phyloP scores from a whole-genome alignment of 345 rosid species.

The Firmiana major region DNA sequence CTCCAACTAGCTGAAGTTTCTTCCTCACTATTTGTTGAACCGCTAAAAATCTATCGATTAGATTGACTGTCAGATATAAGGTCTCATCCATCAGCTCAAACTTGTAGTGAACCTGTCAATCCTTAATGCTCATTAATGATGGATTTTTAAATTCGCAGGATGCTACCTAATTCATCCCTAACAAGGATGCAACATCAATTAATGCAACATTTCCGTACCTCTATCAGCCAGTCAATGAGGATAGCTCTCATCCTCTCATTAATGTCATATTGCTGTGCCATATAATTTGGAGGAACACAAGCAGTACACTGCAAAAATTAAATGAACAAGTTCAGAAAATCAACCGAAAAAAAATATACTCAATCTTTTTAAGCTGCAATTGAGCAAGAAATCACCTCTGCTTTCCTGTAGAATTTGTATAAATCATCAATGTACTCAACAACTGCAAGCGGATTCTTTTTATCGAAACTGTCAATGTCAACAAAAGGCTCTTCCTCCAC shows the following conservation, averaged over 20 bases:
- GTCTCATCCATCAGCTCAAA: constrained; percentile 98
- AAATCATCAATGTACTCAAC: constrained; percentile 79
- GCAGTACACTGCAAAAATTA: constrained; percentile 45
- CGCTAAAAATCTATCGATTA: constrained; percentile 83
- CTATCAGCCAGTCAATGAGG: constrained; percentile 89
- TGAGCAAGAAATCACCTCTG: constrained; percentile 52
- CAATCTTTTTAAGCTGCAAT: background rate
- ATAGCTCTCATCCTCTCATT: constrained; percentile 95
- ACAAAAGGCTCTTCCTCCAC: constrained; percentile 42
- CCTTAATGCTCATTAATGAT: constrained; percentile 10
- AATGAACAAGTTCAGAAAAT: constrained; percentile 4
- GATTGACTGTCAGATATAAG: constrained; percentile 81
- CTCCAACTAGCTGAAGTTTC: constrained; percentile 94
- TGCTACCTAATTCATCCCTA: background rate
- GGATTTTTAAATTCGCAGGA: background rate
- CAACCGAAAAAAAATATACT: background rate
- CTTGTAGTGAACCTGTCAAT: constrained; percentile 92
- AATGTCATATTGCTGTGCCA: constrained; percentile 69
- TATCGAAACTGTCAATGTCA: constrained; percentile 75
- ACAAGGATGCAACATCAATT: background rate
- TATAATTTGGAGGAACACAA: constrained; percentile 58
- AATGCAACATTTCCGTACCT: constrained; percentile 38
- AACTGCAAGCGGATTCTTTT: constrained; percentile 69
- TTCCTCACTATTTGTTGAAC: constrained; percentile 64
- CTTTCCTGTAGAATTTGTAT: constrained; percentile 58